Percentiles rank a stretch among this genome's conserved stretches.
Conservation (phyloP, 805 yeast genomes). For the Pichia occidentalis region DNA sequence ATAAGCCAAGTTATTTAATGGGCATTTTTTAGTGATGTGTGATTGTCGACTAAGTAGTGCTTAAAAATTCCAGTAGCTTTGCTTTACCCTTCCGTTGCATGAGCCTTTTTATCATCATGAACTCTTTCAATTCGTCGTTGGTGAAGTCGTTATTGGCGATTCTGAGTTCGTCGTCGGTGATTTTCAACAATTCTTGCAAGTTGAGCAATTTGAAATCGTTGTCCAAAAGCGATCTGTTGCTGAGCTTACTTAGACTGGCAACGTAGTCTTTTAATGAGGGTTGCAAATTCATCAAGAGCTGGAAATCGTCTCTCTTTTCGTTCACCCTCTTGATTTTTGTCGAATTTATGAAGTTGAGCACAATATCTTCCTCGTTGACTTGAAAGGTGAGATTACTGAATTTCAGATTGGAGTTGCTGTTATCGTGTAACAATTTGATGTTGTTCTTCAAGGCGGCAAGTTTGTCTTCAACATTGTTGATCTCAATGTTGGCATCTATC, state of each 20-base stretch:
- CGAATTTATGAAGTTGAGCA: conserved; percentile 60
- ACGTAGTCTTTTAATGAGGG: conserved; percentile 27
- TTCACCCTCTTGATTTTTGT: conserved; percentile 35
- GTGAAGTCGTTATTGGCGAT: conserved; percentile 15
- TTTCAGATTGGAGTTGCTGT: conserved; percentile 12
- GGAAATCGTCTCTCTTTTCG: conserved; percentile 24
- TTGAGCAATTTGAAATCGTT: conserved; percentile 32
- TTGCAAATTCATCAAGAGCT: conserved; percentile 26
- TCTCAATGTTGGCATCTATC: conserved; percentile 48
- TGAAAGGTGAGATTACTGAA: conserved; percentile 42
- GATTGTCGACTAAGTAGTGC: conserved; percentile 9
- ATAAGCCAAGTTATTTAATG: neutral
- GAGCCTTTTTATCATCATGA: conserved; percentile 50
- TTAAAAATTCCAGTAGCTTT: conserved; percentile 52
- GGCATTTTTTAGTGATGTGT: neutral
- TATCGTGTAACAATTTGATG: neutral
- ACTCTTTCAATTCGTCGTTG: conserved; percentile 41
- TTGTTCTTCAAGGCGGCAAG: conserved; percentile 4
- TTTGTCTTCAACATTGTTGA: conserved; percentile 38
- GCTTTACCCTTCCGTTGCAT: conserved; percentile 67
- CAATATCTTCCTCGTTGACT: conserved; percentile 60
- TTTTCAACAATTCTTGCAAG: conserved; percentile 41
- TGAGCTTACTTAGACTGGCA: conserved; percentile 28
- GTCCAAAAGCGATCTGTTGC: conserved; percentile 27
- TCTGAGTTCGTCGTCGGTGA: conserved; percentile 27